These are phyloP conservation scores for Kodamaea hsintzibuensis DNA, from an alignment of 805 yeast species.

Conservation along the genomic window DNA sequence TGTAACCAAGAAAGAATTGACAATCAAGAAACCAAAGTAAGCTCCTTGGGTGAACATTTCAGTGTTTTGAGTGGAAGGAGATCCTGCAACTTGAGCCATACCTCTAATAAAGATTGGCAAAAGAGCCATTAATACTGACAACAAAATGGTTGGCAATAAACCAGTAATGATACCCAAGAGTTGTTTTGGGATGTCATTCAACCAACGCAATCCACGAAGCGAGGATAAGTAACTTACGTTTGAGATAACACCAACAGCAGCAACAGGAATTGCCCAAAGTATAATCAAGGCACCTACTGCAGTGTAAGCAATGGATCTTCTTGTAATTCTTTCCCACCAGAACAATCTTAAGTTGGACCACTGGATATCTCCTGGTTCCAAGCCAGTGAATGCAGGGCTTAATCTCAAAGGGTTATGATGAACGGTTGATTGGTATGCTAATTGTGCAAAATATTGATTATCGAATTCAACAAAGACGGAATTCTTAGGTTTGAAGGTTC, in stretches of 20 bases:
- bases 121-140: conserved; percentile 80
- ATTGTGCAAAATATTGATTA: conserved; percentile 71
- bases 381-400: conserved; percentile 60
- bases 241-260: conserved; percentile 94
- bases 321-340: conserved; percentile 74
- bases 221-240: conserved; percentile 76
- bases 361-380: conserved; percentile 60
- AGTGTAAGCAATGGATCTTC: conserved; percentile 52
- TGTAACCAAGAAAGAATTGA: conserved; percentile 83
- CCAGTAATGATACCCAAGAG: conserved; percentile 86
- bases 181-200: conserved; percentile 67
- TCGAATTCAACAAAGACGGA: conserved; percentile 79
- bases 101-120: conserved; percentile 82
- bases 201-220: conserved; percentile 73
- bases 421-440: conserved; percentile 62
- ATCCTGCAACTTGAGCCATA: conserved; percentile 75
- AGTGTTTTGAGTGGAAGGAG: conserved; percentile 65
- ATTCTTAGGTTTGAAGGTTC: conserved; percentile 62
- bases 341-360: conserved; percentile 76
- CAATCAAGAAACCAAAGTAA: conserved; percentile 87
- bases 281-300: conserved; percentile 57
- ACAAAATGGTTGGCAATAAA: conserved; percentile 76
- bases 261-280: conserved; percentile 87
- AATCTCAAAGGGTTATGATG: conserved; percentile 69
- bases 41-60: conserved; percentile 85